These are phyloP conservation scores for Pigoraptor vietnamica DNA, from an alignment of 78 protist genomes.

Conservation along the genomic window DNA sequence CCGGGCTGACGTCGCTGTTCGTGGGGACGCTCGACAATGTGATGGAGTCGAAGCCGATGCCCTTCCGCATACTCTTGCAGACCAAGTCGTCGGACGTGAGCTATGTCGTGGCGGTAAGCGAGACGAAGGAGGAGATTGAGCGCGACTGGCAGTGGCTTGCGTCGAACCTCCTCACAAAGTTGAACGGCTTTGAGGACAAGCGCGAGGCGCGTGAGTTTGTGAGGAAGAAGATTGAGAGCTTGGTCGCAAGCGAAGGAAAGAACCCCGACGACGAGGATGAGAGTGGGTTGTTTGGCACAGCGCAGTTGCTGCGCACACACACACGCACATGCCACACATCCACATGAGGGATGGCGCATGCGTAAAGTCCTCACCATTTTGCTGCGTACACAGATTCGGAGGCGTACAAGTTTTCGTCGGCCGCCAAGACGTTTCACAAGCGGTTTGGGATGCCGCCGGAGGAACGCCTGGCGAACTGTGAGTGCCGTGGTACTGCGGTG, in stretches of 20 bases:
- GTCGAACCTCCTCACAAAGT: background rate
- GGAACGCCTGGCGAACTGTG: background rate
- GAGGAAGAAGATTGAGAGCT: background rate
- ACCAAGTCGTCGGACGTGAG: background rate
- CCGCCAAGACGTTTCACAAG: background rate
- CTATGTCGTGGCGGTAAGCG: background rate
- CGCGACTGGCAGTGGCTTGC: background rate
- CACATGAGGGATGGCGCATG: background rate
- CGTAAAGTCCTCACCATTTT: too few relatives aligned
- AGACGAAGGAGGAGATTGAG: conserved; percentile 1
- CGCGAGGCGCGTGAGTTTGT: conserved; percentile 2
- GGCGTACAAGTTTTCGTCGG: background rate
- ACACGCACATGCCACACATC: too few relatives aligned
- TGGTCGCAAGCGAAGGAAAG: background rate
- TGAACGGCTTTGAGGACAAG: background rate
- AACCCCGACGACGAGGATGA: background rate
- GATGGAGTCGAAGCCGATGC: background rate
- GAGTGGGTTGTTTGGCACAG: background rate
- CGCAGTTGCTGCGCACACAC: background rate
- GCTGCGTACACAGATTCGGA: background rate
- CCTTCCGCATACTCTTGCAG: background rate
- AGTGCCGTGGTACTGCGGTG: too few relatives aligned
- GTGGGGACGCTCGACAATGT: background rate
- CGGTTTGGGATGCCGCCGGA: background rate
- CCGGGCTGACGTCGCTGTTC: background rate